phyloP scores from a whole-genome alignment of 768 basidiomycete genomes.

The Suillus sp. region DNA sequence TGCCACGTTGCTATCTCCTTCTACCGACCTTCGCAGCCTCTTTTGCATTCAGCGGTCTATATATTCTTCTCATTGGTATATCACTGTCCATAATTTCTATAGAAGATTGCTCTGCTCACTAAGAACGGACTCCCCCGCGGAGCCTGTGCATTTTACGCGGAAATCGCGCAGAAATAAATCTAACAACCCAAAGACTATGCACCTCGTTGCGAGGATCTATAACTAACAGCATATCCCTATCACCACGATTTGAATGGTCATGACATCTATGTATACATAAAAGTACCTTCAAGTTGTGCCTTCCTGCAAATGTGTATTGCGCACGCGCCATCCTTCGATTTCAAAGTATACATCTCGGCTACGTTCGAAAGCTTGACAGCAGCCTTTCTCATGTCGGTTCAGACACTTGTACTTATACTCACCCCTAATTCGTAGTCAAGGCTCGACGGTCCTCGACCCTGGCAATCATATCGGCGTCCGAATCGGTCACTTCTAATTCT shows the following conservation, averaged over 20 bases:
- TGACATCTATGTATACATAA: background rate
- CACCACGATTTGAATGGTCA: background rate
- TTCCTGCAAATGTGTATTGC: background rate
- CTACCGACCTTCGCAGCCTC: background rate
- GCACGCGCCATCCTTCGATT: background rate
- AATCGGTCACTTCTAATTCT: background rate
- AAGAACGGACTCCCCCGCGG: background rate
- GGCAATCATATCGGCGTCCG: background rate
- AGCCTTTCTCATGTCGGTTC: constrained; percentile 2
- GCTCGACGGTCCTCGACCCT: background rate
- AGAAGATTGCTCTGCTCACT: background rate
- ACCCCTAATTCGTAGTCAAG: constrained; percentile 3
- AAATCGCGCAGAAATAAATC: background rate
- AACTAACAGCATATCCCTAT: background rate
- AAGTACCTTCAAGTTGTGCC: constrained; percentile 1
- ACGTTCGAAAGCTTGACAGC: background rate
- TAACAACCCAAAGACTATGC: background rate
- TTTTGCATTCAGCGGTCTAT: background rate
- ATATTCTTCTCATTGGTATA: background rate
- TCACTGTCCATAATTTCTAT: background rate
- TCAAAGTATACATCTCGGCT: background rate
- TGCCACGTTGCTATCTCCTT: constrained; percentile 1
- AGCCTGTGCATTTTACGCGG: background rate
- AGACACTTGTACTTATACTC: background rate
- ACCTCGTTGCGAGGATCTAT: background rate